phyloP scores from a whole-genome alignment of 805 yeast species.

The Torulaspora indica region DNA sequence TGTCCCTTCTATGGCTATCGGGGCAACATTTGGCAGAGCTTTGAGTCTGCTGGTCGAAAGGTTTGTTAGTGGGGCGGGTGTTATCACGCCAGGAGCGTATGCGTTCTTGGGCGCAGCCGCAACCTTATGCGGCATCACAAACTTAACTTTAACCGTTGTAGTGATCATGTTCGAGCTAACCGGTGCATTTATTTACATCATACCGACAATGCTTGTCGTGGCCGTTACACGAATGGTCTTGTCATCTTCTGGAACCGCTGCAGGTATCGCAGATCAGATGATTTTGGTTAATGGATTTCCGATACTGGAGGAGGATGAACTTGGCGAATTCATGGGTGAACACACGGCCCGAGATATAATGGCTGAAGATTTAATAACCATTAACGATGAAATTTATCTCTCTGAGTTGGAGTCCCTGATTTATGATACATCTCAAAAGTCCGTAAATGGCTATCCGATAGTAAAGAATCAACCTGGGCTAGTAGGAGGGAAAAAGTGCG shows the following conservation, averaged over 20 bases:
- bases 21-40: constrained; percentile 90
- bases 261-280: constrained; percentile 96
- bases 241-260: constrained; percentile 63
- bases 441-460: constrained; percentile 50
- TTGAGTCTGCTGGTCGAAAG: constrained; percentile 68
- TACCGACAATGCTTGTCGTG: constrained; percentile 95
- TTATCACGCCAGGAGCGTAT: constrained; percentile 90
- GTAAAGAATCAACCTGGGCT: constrained; percentile 40
- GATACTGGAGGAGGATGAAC: constrained; percentile 59
- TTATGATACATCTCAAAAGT: constrained; percentile 32
- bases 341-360: constrained; percentile 54
- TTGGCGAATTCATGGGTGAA: constrained; percentile 47
- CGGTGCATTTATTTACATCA: constrained; percentile 85
- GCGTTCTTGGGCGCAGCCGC: constrained; percentile 97
- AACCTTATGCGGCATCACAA: constrained; percentile 89
- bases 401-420: constrained; percentile 28
- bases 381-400: constrained; percentile 25
- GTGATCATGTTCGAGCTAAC: constrained; percentile 94
- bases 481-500: constrained; percentile 38
- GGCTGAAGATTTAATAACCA: constrained; percentile 40
- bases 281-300: constrained; percentile 86
- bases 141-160: constrained; percentile 86
- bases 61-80: constrained; percentile 41
- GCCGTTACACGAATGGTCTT: constrained; percentile 79
- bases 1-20: constrained; percentile 95